Evolutionary conservation across 225 moss, liverwort and hornwort genomes (phyloP).

Genomic region (Pseudoscleropodium purum): DNA sequence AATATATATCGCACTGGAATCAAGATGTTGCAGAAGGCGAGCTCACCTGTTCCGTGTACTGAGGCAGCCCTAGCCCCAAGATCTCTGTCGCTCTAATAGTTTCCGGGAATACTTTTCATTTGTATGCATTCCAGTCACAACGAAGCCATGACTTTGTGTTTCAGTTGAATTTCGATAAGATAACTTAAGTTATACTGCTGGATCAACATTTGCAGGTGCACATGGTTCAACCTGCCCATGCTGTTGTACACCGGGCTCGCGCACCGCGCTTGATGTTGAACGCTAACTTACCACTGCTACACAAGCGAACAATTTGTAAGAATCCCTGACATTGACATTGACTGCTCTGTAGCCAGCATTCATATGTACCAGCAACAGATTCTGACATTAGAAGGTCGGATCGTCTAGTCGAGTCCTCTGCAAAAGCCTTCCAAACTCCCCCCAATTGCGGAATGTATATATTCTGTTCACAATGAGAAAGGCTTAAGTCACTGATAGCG

Average conservation of each 20-base stretch:
- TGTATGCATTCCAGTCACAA: background rate
- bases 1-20: background rate
- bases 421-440: background rate
- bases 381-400: background rate
- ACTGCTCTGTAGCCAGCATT: background rate
- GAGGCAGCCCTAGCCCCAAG: background rate
- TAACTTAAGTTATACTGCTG: background rate
- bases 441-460: background rate
- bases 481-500: background rate
- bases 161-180: background rate
- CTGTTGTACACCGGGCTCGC: background rate
- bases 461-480: background rate
- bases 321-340: background rate
- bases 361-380: no score
- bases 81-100: background rate
- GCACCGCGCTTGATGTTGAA: background rate
- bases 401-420: background rate
- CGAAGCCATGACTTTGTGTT: background rate
- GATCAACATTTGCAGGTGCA: background rate
- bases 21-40: background rate
- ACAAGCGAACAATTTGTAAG: background rate
- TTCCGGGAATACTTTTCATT: background rate
- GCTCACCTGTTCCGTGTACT: background rate
- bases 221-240: background rate
- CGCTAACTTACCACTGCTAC: background rate